Evolutionary conservation across 164 flowering plant species (phyloP).

Genomic region (Liquidambar formosana): DNA sequence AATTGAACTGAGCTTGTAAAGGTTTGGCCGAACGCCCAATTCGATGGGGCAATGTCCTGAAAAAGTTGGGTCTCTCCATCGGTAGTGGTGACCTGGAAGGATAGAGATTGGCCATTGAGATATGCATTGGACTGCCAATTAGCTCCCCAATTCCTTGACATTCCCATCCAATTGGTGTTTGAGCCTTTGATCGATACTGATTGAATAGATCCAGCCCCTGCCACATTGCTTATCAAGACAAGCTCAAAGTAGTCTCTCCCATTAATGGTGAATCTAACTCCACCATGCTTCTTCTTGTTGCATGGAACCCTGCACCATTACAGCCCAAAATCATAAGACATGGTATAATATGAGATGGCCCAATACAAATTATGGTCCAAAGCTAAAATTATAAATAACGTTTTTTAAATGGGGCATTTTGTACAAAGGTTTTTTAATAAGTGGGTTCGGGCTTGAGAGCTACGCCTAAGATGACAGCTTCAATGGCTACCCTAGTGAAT

Average conservation of each 20-base stretch:
- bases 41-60: slow-evolving; percentile 50
- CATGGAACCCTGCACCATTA: slow-evolving; percentile 76
- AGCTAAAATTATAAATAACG: no score
- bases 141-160: slow-evolving; percentile 98
- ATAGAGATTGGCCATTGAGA: slow-evolving; percentile 78
- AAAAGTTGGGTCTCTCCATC: slow-evolving; percentile 67
- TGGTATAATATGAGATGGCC: not conserved
- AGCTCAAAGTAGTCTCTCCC: slow-evolving; percentile 90
- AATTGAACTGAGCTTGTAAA: slow-evolving; percentile 66
- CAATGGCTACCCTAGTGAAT: no score
- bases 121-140: slow-evolving; percentile 85
- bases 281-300: slow-evolving; percentile 67
- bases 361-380: no score
- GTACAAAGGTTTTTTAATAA: no score
- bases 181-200: slow-evolving; percentile 75
- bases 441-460: no score
- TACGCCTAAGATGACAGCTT: no score
- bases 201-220: slow-evolving; percentile 62
- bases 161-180: slow-evolving; percentile 55
- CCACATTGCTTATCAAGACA: slow-evolving; percentile 74
- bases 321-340: not conserved
- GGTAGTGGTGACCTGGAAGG: slow-evolving; percentile 70
- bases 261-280: slow-evolving; percentile 79
- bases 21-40: slow-evolving; percentile 84
- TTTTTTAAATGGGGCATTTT: no score